phyloP scores from a whole-genome alignment of 1,284 basidiomycete genomes.

The Malassezia obtusa region DNA sequence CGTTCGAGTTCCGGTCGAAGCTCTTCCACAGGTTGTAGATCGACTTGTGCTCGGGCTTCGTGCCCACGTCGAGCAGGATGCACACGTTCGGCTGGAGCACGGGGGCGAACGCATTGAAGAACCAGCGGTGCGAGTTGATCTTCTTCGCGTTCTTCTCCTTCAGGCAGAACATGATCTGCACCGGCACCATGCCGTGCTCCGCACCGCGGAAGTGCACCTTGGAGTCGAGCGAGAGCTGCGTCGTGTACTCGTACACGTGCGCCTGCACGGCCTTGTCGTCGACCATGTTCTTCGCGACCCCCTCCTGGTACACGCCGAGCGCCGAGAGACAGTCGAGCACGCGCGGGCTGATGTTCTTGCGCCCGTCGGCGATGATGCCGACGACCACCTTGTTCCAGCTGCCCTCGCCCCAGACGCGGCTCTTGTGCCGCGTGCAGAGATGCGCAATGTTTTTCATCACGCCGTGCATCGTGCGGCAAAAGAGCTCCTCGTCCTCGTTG shows the following conservation, averaged over 20 bases:
- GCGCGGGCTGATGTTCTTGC: conserved; percentile 80
- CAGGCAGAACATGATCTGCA: conserved; percentile 86
- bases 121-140: conserved; percentile 43
- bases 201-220: conserved; percentile 71
- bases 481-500: conserved; percentile 37
- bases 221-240: conserved; percentile 66
- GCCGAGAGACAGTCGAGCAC: conserved; percentile 77
- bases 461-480: conserved; percentile 43
- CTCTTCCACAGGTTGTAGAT: conserved; percentile 97
- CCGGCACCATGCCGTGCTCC: conserved; percentile 64
- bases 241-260: conserved; percentile 69
- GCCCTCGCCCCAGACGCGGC: conserved; percentile 74
- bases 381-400: conserved; percentile 51
- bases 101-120: conserved; percentile 48
- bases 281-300: conserved; percentile 79
- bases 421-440: conserved; percentile 68
- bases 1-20: conserved; percentile 89
- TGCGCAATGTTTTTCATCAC: conserved; percentile 51
- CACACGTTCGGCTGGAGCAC: conserved; percentile 67
- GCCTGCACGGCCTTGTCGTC: conserved; percentile 76
- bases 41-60: conserved; percentile 81
- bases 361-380: conserved; percentile 79
- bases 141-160: conserved; percentile 67
- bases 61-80: conserved; percentile 86
- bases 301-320: conserved; percentile 82